Percentiles rank a stretch among this genome's conserved stretches.
phyloP scores from a whole-genome alignment of 1,284 basidiomycete genomes.

The Leccinum subrobustum region DNA sequence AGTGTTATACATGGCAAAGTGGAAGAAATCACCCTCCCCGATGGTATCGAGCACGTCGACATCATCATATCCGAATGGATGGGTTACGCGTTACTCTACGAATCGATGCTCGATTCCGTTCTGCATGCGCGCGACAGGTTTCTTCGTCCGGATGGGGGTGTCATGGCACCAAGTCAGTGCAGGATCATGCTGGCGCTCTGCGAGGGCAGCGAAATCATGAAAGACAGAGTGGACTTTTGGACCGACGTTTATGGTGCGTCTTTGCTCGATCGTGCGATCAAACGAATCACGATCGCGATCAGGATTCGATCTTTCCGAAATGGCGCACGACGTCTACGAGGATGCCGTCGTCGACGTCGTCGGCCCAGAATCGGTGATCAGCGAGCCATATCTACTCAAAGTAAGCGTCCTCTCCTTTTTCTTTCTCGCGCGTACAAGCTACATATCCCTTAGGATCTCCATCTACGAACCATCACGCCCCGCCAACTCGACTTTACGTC shows the following conservation, averaged over 20 bases:
- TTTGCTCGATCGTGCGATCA: background rate
- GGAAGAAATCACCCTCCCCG: constrained; percentile 77
- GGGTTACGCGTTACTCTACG: constrained; percentile 92
- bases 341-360: constrained; percentile 86
- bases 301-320: constrained; percentile 86
- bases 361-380: constrained; percentile 66
- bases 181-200: constrained; percentile 84
- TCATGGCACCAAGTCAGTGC: constrained; percentile 93
- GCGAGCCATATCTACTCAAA: constrained; percentile 68
- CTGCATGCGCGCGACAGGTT: constrained; percentile 85
- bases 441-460: constrained; percentile 56
- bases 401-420: constrained; percentile 35
- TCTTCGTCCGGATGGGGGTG: constrained; percentile 64
- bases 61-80: constrained; percentile 98
- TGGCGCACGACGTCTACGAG: constrained; percentile 68
- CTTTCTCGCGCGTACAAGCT: background rate
- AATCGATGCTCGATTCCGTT: constrained; percentile 97
- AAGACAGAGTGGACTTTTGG: constrained; percentile 89
- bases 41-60: constrained; percentile 77
- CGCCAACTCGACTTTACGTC: constrained; percentile 80
- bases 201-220: constrained; percentile 71
- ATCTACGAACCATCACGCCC: constrained; percentile 61
- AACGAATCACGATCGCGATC: background rate
- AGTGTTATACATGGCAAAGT: constrained; percentile 87
- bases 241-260: constrained; percentile 80